Conservation (phyloP, 768 basidiomycete genomes). For the Suillus subluteus region DNA sequence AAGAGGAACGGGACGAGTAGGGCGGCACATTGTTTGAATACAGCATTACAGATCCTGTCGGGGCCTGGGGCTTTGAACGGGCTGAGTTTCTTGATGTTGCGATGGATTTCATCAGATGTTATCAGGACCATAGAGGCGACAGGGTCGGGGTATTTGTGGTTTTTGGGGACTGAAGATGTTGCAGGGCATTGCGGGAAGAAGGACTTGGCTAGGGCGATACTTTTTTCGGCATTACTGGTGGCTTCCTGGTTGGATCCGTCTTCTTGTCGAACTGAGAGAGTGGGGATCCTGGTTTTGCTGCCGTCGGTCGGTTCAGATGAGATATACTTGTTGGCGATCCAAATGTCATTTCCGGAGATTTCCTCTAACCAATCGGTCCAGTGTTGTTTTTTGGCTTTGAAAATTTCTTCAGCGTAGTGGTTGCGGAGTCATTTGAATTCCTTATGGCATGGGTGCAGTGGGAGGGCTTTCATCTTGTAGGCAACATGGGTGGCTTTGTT, state of each 20-base stretch:
- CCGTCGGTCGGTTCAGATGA: fast-evolving
- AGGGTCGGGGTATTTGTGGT: not conserved
- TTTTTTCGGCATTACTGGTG: not conserved
- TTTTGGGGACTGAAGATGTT: not conserved
- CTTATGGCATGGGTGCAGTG: not conserved
- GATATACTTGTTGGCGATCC: not conserved
- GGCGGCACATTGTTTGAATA: conserved; percentile 20
- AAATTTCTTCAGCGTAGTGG: not conserved
- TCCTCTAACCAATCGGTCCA: conserved; percentile 23
- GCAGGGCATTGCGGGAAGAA: not conserved
- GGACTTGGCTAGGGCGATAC: not conserved
- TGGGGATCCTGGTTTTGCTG: not conserved
- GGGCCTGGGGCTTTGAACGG: not conserved
- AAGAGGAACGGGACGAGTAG: not conserved
- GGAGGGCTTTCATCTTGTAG: not conserved
- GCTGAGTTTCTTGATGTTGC: not conserved
- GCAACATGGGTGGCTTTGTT: not conserved
- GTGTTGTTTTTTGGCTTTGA: conserved; percentile 16
- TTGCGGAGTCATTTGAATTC: not conserved
- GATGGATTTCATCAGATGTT: fast-evolving
- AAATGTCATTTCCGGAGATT: not conserved
- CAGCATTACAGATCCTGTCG: conserved; percentile 23
- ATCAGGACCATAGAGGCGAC: not conserved
- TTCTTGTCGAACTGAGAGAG: fast-evolving
- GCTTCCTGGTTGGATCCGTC: not conserved